Evolutionary conservation across 2,329 filamentous ascomycete genomes (phyloP).

Genomic region (Aspergillus cejpii): DNA sequence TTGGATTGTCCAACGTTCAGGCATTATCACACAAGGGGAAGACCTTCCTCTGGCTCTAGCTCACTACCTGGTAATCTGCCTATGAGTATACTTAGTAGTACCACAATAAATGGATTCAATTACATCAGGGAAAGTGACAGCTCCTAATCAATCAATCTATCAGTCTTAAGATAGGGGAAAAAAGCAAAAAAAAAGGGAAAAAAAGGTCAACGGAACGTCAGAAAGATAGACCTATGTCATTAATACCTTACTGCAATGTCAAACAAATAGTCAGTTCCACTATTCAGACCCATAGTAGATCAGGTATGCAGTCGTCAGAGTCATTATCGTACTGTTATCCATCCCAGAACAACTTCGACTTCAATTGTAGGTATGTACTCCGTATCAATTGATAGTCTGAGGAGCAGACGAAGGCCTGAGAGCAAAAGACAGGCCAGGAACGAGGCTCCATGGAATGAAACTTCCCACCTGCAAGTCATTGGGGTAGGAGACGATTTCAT

Average conservation of each 20-base stretch:
- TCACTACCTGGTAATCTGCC: neutral
- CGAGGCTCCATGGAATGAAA: neutral
- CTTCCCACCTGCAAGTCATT: neutral
- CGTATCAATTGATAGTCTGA: too few species aligned
- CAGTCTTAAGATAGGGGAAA: neutral
- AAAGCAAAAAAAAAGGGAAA: neutral
- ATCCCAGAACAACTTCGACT: neutral
- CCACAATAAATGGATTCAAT: neutral
- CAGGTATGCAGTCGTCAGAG: neutral
- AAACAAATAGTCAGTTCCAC: neutral
- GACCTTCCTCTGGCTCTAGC: neutral
- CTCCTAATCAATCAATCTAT: neutral
- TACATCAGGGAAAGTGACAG: neutral
- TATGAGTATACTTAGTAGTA: neutral
- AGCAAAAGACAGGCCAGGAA: too few species aligned
- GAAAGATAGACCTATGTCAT: neutral
- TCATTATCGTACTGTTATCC: neutral
- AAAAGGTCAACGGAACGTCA: neutral
- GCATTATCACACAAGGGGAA: neutral
- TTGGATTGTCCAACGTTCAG: neutral
- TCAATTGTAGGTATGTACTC: neutral
- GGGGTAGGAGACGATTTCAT: neutral
- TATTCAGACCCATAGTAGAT: neutral
- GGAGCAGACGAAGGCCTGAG: too few species aligned
- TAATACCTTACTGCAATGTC: neutral